Percentiles rank a stretch among this genome's conserved stretches.
Conservation (phyloP, 2,329 filamentous ascomycete species). For the Fusarium pseudoanthophilum region DNA sequence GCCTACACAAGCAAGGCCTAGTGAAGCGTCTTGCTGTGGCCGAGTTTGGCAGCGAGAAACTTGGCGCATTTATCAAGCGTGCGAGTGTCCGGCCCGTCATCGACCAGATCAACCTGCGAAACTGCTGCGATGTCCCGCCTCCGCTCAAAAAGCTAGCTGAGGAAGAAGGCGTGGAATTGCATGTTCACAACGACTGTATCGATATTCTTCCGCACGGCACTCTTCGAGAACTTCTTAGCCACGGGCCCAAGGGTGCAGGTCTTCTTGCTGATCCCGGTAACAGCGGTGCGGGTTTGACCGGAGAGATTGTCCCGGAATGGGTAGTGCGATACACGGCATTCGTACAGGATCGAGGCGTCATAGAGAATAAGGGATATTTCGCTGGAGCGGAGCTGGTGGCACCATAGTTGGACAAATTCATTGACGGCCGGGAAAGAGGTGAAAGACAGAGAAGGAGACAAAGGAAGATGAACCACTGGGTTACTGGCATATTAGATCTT, state of each 20-base stretch:
- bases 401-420: conserved; percentile 30
- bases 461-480: neutral
- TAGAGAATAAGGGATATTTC: conserved; percentile 99
- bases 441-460: neutral
- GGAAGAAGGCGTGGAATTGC: conserved; percentile 81
- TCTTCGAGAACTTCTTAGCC: conserved; percentile 82
- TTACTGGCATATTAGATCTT: conserved; percentile 24
- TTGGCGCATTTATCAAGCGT: conserved; percentile 78
- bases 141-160: conserved; percentile 87
- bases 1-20: conserved; percentile 74
- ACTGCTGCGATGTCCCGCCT: conserved; percentile 96
- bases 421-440: neutral
- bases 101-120: conserved; percentile 94
- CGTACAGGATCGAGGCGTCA: conserved; percentile 90
- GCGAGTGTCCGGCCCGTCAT: conserved; percentile 81
- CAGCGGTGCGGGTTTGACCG: conserved; percentile 69
- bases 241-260: conserved; percentile 76
- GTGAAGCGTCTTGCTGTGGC: conserved; percentile 84
- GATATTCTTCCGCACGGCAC: conserved; percentile 90
- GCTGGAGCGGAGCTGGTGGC: conserved; percentile 78
- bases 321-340: conserved; percentile 98
- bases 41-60: conserved; percentile 88
- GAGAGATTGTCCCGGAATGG: conserved; percentile 89
- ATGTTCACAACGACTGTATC: conserved; percentile 94
- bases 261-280: conserved; percentile 73